phyloP scores from a whole-genome alignment of 495 filamentous ascomycete genomes.

The Platismatia glauca region DNA sequence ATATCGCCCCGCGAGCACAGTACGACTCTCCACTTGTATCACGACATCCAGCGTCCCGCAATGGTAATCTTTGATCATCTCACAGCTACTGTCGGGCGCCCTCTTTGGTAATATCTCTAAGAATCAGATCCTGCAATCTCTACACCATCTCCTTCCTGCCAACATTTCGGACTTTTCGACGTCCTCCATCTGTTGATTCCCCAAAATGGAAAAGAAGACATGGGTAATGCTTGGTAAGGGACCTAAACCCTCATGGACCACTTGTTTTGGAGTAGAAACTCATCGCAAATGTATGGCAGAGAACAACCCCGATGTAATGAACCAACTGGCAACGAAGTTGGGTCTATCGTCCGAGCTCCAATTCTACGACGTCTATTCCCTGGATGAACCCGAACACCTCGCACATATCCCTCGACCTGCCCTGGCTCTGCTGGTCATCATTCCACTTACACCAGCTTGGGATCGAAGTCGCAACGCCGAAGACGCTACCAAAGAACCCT shows the following conservation, averaged over 20 bases:
- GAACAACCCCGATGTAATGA: constrained; percentile 77
- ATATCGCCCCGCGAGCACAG: too few species aligned
- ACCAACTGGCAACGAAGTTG: constrained; percentile 61
- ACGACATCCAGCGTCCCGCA: too few species aligned
- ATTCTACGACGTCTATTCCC: constrained; percentile 77
- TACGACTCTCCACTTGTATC: too few species aligned
- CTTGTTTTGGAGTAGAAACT: constrained; percentile 31
- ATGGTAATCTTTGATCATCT: too few species aligned
- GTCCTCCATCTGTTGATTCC: neutral
- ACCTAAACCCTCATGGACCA: constrained; percentile 7
- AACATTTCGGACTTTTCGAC: neutral
- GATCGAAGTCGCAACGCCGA: constrained; percentile 55
- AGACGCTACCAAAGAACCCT: constrained; percentile 46
- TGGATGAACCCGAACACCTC: constrained; percentile 70
- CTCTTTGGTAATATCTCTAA: neutral
- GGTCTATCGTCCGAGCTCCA: constrained; percentile 56
- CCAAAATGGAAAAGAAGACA: neutral
- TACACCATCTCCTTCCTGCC: neutral
- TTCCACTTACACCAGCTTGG: constrained; percentile 66
- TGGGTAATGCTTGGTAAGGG: neutral
- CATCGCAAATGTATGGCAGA: constrained; percentile 29
- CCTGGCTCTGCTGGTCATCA: constrained; percentile 74
- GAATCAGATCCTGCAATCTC: neutral
- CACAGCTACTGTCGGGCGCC: too few species aligned
- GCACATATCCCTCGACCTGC: constrained; percentile 76